Percentiles rank a stretch among this genome's conserved stretches.
phyloP scores from a whole-genome alignment of 2,329 filamentous ascomycete species.

The Hymenoscyphus repandus region DNA sequence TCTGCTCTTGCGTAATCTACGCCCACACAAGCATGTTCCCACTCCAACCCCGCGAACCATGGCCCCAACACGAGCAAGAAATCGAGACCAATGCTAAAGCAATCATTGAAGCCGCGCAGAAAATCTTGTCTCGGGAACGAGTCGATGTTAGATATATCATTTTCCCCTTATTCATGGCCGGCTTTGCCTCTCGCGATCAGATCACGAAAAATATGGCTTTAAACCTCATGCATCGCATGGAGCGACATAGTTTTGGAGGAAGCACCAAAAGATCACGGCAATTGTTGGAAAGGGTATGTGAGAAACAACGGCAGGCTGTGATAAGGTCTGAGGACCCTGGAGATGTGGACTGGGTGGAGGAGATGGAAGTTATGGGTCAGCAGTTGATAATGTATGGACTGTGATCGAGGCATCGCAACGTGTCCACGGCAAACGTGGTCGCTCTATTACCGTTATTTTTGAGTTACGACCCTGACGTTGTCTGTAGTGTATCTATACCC shows the following conservation, averaged over 20 bases:
- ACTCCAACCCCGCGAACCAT: slow-evolving; percentile 38
- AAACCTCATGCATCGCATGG: slow-evolving; percentile 43
- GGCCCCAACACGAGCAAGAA: slow-evolving; percentile 35
- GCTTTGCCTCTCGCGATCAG: slow-evolving; percentile 37
- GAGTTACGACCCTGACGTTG: too few species aligned
- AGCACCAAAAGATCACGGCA: slow-evolving; percentile 41
- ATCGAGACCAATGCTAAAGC: slow-evolving; percentile 39
- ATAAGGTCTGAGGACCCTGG: slow-evolving; percentile 34
- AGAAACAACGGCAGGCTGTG: slow-evolving; percentile 40
- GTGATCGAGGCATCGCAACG: too few species aligned
- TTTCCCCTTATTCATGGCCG: slow-evolving; percentile 51
- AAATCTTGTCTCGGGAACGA: slow-evolving; percentile 34
- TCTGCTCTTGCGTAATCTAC: slow-evolving; percentile 45
- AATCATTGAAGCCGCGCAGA: slow-evolving; percentile 40
- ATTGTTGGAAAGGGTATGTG: slow-evolving; percentile 42
- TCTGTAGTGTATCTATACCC: too few species aligned
- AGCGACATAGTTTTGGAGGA: slow-evolving; percentile 42
- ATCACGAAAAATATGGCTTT: slow-evolving; percentile 42
- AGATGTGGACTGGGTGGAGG: slow-evolving; percentile 45
- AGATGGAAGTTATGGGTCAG: slow-evolving; percentile 41
- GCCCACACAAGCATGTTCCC: slow-evolving; percentile 49
- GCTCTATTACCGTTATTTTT: too few species aligned
- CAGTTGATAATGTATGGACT: slow-evolving; percentile 47
- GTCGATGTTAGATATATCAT: slow-evolving; percentile 41
- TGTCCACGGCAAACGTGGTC: too few species aligned